Evolutionary conservation across 805 yeast species (phyloP).

Genomic region (Pichia cephalocereana): DNA sequence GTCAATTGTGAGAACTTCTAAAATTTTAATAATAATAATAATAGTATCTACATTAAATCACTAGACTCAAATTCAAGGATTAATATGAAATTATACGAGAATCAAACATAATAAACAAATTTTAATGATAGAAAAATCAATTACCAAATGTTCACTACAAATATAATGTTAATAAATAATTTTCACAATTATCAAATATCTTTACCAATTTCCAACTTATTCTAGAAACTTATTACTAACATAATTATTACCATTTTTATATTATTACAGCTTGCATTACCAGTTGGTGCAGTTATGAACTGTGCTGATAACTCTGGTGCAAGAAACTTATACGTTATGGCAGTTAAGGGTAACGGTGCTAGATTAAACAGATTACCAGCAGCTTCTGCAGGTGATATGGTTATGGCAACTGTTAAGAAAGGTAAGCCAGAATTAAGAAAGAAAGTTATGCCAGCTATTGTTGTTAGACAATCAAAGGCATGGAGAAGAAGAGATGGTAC

Average conservation of each 20-base stretch:
- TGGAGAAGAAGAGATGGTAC: conserved; percentile 99
- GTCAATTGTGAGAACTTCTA: too few relatives aligned
- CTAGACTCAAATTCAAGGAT: too few relatives aligned
- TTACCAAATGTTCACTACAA: too few relatives aligned
- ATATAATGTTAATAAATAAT: too few relatives aligned
- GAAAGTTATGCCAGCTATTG: conserved; percentile 99
- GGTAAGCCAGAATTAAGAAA: conserved; percentile 99
- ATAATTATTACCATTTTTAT: conserved; percentile 18
- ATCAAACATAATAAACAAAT: too few relatives aligned
- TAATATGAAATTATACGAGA: too few relatives aligned
- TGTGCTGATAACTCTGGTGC: conserved; percentile 99
- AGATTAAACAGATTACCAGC: conserved; percentile 99
- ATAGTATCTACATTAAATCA: too few relatives aligned
- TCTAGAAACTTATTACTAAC: conserved; percentile 10
- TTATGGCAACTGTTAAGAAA: conserved; percentile 99
- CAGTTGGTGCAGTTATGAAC: conserved; percentile 99
- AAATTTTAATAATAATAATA: too few relatives aligned
- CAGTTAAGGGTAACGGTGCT: conserved; percentile 99
- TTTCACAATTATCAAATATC: too few relatives aligned
- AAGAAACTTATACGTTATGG: conserved; percentile 95
- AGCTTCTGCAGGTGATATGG: conserved; percentile 99
- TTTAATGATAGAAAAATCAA: too few relatives aligned
- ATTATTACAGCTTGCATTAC: conserved; percentile 80
- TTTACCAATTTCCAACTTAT: too few relatives aligned
- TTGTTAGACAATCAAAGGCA: conserved; percentile 97